Base-by-base conservation (phyloP, 2,329 filamentous ascomycete species). In the Orbilia brochopaga region DNA sequence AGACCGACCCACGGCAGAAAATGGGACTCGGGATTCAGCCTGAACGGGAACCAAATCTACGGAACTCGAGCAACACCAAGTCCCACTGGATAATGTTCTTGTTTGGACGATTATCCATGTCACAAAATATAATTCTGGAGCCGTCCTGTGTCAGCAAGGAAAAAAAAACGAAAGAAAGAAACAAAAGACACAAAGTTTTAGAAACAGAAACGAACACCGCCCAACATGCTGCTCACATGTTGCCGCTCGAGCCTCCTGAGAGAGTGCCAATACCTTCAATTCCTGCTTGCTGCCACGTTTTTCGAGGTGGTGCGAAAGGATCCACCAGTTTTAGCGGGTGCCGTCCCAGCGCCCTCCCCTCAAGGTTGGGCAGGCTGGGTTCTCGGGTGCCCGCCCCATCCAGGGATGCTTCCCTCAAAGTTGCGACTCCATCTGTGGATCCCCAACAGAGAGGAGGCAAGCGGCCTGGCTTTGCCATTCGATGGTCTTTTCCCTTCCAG, bases 201-300 rank as follows among this genome's bases (percentile, higher is more conserved):
- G 15, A 42, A 42, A 42, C 37, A 17, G n/a, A 42, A 42, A 17
- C 37, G 37, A 17, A 13, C 37, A 42, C 27, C 27, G 27, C 27
- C 27, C 27, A 17, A 42, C 37, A 5, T 15, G 37, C n/a, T n/a
- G n/a, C n/a, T n/a, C 2, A 15, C n/a, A 13, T 42, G 5, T 42
- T 42, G 40, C 51, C 54, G 63, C 51, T 69, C 52, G 40, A 57
- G 65, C 52, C 53, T 58, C 57, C 52, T 35, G 58, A 24, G 37
- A 17, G 27, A 4, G 27, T 32, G 35, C 48, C 37, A 37, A 24
- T 48, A 35, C 65, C 64, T 53, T n/a, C n/a, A n/a, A n/a, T n/a
- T n/a, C n/a, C n/a, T n/a, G n/a, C n/a, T 59, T 58, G 55, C 40
- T 70, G 66, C 66, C 66, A 70, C 66, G 66, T 70, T 70, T 70